Evolutionary conservation across 441 rosid genomes (phyloP), one percentile per base, ranked within the genome.

Genomic region (Omphalea diandra): DNA sequence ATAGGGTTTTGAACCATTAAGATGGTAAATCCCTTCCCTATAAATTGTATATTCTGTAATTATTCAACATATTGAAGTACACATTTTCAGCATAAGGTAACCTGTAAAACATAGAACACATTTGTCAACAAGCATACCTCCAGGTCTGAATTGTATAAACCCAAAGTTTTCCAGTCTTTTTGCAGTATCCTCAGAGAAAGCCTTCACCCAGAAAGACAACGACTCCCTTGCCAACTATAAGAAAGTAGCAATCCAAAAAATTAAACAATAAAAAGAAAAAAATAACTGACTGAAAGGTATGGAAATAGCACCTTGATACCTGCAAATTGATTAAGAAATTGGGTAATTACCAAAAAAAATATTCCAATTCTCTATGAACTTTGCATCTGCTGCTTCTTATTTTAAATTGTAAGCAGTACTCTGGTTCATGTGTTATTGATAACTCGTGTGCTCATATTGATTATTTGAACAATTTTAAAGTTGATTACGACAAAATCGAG

Each of bases 111-210:
- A n/a, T n/a, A 68, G 43, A 57, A 69, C 27, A 56, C 44, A 20
- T 50, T 62, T 57, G 6, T 44, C 32, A 36, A 36, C 18, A 35
- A 50, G 52, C 56, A 54, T 85, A 95, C 99, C 99, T 87, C 99
- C 99, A 71, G 98, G 90, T 77, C 98, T 88, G 67, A 87, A 86
- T 63, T 93, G 97, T 81, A 95, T 95, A 79, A 90, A 95, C 54
- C 99, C 99, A 71, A 86, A 95, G 58, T 95, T 95, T 80, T 95
- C 97, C 82, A 95, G 81, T 78, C 99, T 86, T 83, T 95, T 95
- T n/a, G 99, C 92, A 47, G 99, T 95, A 73, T 93, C 99, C 82
- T 90, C 97, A 26, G 99, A 95, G 78, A 93, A 95, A 74, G 99
- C 99, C 81, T 95, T 95, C 71, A 93, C 98, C 99, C 99, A 95